Evolutionary conservation across 768 basidiomycete species (phyloP), one percentile per base, ranked within the genome.

Genomic region (Termitomyces sp.): DNA sequence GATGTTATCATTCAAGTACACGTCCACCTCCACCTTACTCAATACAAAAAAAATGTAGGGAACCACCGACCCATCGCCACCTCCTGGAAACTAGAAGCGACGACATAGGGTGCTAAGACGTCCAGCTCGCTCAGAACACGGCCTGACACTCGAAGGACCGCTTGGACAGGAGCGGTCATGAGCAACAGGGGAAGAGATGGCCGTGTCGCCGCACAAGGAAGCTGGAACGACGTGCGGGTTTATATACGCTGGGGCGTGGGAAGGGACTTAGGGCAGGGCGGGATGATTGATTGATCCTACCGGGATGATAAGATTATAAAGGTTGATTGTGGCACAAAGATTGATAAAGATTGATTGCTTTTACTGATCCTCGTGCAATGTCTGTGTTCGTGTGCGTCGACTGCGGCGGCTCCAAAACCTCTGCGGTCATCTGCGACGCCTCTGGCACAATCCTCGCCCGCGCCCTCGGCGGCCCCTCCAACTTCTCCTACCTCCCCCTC

Each of bases 81-180:
- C 76, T 74, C 79, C 66, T 67, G 52, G 52, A 47, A 56, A 59
- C 63, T 59, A 65, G 64, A 69, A 72, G 79, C 80, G 74, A 79
- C 74, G 82, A 86, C 69, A 79, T 67, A 74, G 88, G 89, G 90
- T 91, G 54, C 89, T 92, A 66, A 91, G 90, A 91, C 80, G 87
- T 86, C 85, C 88, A 72, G 61, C 63, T 88, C 75, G 60, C 64
- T 91, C 89, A 80, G 77, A 77, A 78, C 90, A 88, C 88, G 81
- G 79, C 86, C 79, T 90, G 90, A 92, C 90, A 90, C 90, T 92
- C 90, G 71, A 91, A 91, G 88, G 72, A 79, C 87, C 80, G 83
- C 86, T 78, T 88, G 69, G 67, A 74, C 68, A 67, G 65, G 76
- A 71, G 79, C 86, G 76, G 82, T 79, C 78, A 89, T 86, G 90